A percentile compares a stretch with the other conserved stretches of the same genome.
These are phyloP conservation scores for Saccharomycopsis phalli DNA, from an alignment of 1,139 yeast species.

Conservation along the genomic window DNA sequence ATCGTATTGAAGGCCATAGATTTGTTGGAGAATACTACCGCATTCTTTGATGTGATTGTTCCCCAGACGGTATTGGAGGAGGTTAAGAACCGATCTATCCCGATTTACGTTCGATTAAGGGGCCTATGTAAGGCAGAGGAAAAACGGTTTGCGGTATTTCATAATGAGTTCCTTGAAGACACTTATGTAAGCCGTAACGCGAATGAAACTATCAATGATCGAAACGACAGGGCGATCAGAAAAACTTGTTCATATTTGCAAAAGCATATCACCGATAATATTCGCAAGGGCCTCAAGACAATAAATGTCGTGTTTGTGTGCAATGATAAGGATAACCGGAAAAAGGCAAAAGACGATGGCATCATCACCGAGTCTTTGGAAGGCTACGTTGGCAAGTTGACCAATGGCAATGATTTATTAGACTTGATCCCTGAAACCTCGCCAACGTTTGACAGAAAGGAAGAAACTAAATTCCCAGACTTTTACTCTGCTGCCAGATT, in stretches of 20 bases:
- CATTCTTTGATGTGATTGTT: constrained; percentile 80
- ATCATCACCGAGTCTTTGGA: constrained; percentile 47
- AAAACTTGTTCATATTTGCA: constrained; percentile 64
- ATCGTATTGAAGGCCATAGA: constrained; percentile 86
- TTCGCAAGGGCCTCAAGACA: constrained; percentile 26
- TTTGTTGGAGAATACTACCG: constrained; percentile 65
- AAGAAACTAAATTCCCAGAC: constrained; percentile 61
- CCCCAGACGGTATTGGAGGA: constrained; percentile 95
- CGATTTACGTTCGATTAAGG: constrained; percentile 79
- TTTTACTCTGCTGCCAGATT: constrained; percentile 75
- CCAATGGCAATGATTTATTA: constrained; percentile 66
- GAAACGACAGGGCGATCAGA: constrained; percentile 89
- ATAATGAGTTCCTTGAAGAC: constrained; percentile 76
- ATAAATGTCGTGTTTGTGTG: constrained; percentile 60
- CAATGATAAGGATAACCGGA: constrained; percentile 64
- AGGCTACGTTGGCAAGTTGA: constrained; percentile 62
- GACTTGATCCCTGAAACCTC: constrained; percentile 68
- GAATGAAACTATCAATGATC: constrained; percentile 76
- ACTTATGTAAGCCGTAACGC: constrained; percentile 58
- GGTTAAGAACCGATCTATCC: constrained; percentile 78
- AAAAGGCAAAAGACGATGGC: constrained; percentile 47
- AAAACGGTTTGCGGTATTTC: constrained; percentile 84
- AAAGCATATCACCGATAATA: constrained; percentile 42
- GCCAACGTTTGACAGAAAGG: constrained; percentile 31
- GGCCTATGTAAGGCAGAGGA: constrained; percentile 68